Evolutionary conservation across 1,139 yeast species (phyloP), one percentile per base, ranked within the genome.

Genomic region (Arxiozyma bovina): DNA sequence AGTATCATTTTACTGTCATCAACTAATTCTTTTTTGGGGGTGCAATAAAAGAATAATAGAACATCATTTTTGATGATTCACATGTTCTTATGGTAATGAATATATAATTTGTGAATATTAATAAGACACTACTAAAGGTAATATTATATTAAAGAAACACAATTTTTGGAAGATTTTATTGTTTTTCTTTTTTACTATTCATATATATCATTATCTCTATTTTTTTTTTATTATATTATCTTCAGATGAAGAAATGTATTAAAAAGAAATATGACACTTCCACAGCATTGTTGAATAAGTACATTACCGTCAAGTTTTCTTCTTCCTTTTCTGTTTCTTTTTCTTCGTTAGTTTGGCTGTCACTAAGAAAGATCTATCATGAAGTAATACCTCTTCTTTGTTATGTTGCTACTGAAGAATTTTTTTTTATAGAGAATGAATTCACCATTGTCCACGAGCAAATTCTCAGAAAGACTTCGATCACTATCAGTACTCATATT

Each of bases 1-100:
- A 45, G 47, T 45, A 45, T 45, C n/a, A 30, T 34, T 34, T 12
- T 45, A 45, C 48, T 45, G n/a, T 45, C 48, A 45, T 45, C 41
- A 45, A 30, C 18, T 45, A 12, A 15, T 3, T 15, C n/a, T 34
- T 45, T 45, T 45, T 45, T 45, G 9, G 12, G 18, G 8, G 34
- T 38, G 12, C 25, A 15, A 12, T 6, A 15, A 34, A 15, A 17
- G 41, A 27, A 27, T 27, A 45, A 20, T 27, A 45, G 48, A 23
- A 9, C n/a, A n/a, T 45, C 48, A 6, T 27, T 22, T 30, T 18
- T 25, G 41, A 45, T 38, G 42, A 18, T 45, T 45, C 41, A 20
- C 41, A 30, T 45, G 41, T 45, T 45, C 47, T 27, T 25, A 12
- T 27, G 30, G 22, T 30, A 45, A 20, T 25, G 25, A 45, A 25